These are phyloP conservation scores for Neltuma alba DNA, from an alignment of 306 rosid species.

Conservation along the genomic window DNA sequence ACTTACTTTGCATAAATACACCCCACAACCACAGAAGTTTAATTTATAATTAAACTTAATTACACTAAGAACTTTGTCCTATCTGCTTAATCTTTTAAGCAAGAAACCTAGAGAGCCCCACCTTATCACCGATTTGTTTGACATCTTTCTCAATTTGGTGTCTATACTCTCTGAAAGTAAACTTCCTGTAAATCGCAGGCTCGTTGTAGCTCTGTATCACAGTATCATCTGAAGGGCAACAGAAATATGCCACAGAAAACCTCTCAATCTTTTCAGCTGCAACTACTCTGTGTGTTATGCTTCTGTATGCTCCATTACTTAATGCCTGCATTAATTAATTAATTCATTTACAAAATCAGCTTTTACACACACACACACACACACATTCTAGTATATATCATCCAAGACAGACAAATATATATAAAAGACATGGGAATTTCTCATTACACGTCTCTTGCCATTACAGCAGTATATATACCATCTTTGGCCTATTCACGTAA, in stretches of 20 bases:
- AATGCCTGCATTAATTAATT: slow-evolving; percentile 51
- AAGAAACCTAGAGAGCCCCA: slow-evolving; percentile 79
- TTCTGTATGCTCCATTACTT: slow-evolving; percentile 75
- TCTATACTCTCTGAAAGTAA: slow-evolving; percentile 65
- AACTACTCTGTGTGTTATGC: slow-evolving; percentile 68
- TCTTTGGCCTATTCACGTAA: neutral
- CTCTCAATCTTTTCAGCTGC: slow-evolving; percentile 56
- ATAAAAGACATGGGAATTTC: neutral
- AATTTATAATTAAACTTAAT: too few relatives aligned
- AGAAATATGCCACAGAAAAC: slow-evolving; percentile 78
- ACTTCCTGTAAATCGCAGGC: slow-evolving; percentile 54
- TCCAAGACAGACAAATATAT: neutral
- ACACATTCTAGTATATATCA: too few relatives aligned
- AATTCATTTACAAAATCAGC: neutral
- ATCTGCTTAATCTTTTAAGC: neutral
- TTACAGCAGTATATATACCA: neutral
- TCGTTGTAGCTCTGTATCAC: slow-evolving; percentile 46
- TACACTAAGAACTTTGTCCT: too few relatives aligned
- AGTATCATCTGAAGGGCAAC: slow-evolving; percentile 57
- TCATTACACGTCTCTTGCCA: neutral
- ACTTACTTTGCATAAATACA: too few relatives aligned
- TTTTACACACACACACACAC: too few relatives aligned
- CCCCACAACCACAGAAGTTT: too few relatives aligned
- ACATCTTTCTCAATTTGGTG: slow-evolving; percentile 59
- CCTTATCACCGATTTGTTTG: slow-evolving; percentile 64